Conservation (phyloP, 768 basidiomycete genomes). For the Mycena belliarum region DNA sequence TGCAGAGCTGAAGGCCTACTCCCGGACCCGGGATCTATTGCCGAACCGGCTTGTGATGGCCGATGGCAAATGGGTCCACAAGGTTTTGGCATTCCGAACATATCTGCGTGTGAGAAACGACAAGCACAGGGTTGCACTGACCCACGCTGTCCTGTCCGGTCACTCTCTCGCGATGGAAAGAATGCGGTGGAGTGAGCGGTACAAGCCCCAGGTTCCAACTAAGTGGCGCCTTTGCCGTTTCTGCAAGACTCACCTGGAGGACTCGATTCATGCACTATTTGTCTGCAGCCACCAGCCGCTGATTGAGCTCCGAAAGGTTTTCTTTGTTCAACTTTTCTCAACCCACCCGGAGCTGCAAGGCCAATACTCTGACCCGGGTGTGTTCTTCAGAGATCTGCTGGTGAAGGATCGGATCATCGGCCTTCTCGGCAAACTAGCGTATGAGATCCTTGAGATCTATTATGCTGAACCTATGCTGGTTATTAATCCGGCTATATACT, state of each 20-base stretch:
- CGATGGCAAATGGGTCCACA: not conserved
- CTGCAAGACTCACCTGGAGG: slow-evolving; percentile 3
- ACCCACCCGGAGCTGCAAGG: not conserved
- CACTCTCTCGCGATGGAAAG: slow-evolving; percentile 4
- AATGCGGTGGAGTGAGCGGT: not conserved
- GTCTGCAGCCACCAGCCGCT: not conserved
- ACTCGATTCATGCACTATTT: not conserved
- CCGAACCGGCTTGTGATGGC: not conserved
- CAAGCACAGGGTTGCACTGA: not conserved
- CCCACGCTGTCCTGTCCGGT: not conserved
- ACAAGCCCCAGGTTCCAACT: not conserved
- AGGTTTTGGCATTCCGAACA: not conserved
- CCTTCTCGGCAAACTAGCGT: not conserved
- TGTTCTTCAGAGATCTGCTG: slow-evolving; percentile 4
- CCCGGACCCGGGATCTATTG: not conserved
- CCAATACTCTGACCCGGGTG: not conserved
- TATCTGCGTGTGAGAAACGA: not conserved
- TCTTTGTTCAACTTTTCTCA: not conserved
- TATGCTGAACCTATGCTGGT: not conserved
- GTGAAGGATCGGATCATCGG: not conserved
- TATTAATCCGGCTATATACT: not conserved
- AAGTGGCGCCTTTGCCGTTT: slow-evolving; percentile 5
- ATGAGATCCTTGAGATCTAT: not conserved
- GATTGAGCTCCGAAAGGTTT: not conserved
- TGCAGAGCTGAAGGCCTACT: slow-evolving; percentile 1